phyloP scores from a whole-genome alignment of 768 basidiomycete species.

The Boletus reticulatus region DNA sequence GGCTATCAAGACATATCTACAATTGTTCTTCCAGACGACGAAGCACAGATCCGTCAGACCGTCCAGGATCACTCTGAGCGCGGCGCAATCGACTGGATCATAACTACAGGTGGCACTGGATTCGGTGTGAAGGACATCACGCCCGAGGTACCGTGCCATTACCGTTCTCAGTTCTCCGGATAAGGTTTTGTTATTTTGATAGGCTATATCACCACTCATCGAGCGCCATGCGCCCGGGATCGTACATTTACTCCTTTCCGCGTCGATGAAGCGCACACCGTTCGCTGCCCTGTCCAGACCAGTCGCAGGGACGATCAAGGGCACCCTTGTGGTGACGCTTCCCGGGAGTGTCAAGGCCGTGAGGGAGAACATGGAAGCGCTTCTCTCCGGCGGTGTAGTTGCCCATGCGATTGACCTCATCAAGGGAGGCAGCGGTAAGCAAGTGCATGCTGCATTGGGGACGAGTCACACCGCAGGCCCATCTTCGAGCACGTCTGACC shows the following conservation, averaged over 20 bases:
- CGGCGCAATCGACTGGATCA: slow-evolving; percentile 62
- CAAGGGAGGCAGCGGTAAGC: slow-evolving; percentile 61
- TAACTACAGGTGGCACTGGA: slow-evolving; percentile 88
- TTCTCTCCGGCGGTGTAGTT: slow-evolving; percentile 57
- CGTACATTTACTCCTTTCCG: slow-evolving; percentile 66
- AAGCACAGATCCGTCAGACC: slow-evolving; percentile 43
- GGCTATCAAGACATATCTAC: slow-evolving; percentile 38
- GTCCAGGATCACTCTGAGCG: slow-evolving; percentile 47
- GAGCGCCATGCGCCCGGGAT: slow-evolving; percentile 69
- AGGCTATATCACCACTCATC: slow-evolving; percentile 65
- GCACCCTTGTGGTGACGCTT: slow-evolving; percentile 72
- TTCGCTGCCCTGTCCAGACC: slow-evolving; percentile 83
- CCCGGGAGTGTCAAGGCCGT: slow-evolving; percentile 88
- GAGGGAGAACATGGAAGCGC: slow-evolving; percentile 65
- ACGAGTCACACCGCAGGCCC: slow-evolving; percentile 21
- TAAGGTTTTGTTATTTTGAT: not conserved
- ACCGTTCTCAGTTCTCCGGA: not conserved
- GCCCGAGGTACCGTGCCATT: slow-evolving; percentile 60
- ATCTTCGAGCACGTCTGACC: slow-evolving; percentile 21
- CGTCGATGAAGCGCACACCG: slow-evolving; percentile 72
- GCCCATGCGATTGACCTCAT: slow-evolving; percentile 73
- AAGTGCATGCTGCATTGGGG: slow-evolving; percentile 53
- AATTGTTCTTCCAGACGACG: slow-evolving; percentile 67
- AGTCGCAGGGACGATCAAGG: slow-evolving; percentile 67
- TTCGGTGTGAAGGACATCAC: slow-evolving; percentile 80